Conservation (phyloP, 164 flowering plant genomes). For the Dillenia turbinata region DNA sequence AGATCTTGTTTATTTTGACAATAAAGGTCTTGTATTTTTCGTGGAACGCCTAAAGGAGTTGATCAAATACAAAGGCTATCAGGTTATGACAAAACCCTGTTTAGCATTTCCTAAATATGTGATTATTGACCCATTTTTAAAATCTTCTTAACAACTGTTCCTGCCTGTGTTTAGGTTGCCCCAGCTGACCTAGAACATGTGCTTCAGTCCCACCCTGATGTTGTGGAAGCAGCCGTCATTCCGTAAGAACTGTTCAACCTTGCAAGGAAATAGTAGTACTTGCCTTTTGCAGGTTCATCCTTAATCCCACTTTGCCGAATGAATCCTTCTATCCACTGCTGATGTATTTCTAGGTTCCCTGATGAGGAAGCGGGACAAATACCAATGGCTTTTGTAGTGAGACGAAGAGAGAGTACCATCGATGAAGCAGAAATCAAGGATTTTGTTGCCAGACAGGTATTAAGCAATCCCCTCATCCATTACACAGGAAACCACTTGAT, state of each 20-base stretch:
- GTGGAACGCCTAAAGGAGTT: conserved; percentile 20
- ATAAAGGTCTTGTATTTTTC: conserved; percentile 14
- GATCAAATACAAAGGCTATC: conserved; percentile 23
- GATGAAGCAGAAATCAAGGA: conserved; percentile 24
- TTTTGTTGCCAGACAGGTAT: conserved; percentile 37
- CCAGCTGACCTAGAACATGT: conserved; percentile 34
- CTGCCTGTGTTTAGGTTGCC: conserved; percentile 14
- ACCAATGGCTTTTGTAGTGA: conserved; percentile 49
- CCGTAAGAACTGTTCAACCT: conserved; percentile 16
- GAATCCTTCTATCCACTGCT: too few relatives aligned
- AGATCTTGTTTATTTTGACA: conserved; percentile 19
- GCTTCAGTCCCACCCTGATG: conserved; percentile 24
- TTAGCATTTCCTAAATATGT: too few relatives aligned
- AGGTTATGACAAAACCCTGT: conserved; percentile 9
- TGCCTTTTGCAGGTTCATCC: too few relatives aligned
- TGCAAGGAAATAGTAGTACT: too few relatives aligned
- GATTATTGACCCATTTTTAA: background rate
- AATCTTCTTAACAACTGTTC: background rate
- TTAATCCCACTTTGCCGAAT: background rate
- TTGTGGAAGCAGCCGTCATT: conserved; percentile 30
- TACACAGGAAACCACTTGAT: too few relatives aligned
- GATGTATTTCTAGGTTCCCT: conserved; percentile 28
- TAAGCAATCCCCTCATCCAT: too few relatives aligned
- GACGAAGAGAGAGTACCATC: conserved; percentile 21
- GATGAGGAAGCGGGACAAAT: conserved; percentile 53